A percentile compares a stretch with the other conserved stretches of the same genome.
phyloP scores from a whole-genome alignment of 495 filamentous ascomycete genomes.

The Annulohypoxylon maeteangense region DNA sequence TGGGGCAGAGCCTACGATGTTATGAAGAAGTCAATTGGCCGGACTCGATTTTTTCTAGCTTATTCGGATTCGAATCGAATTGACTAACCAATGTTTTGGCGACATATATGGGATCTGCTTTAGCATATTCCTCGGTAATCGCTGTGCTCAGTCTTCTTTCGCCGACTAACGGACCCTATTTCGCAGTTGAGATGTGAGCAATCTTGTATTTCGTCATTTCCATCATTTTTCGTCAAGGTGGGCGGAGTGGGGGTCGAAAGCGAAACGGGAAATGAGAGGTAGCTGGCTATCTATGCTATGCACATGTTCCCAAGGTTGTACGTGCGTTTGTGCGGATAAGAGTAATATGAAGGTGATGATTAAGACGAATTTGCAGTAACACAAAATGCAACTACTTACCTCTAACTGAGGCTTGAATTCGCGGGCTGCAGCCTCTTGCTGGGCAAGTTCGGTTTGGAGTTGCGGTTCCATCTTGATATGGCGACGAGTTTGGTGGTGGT shows the following conservation, averaged over 20 bases:
- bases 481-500: constrained; percentile 29
- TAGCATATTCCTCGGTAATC: constrained; percentile 88
- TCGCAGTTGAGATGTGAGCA: constrained; percentile 42
- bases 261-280: neutral
- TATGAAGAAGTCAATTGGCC: constrained; percentile 32
- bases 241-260: neutral
- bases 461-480: constrained; percentile 55
- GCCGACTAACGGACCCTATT: constrained; percentile 84
- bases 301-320: constrained; percentile 4
- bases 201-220: neutral
- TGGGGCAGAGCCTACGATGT: constrained; percentile 74
- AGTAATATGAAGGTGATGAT: neutral
- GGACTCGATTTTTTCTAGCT: neutral
- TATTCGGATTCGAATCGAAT: constrained; percentile 8
- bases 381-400: constrained; percentile 57
- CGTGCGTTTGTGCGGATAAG: neutral
- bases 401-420: constrained; percentile 74
- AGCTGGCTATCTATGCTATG: too few relatives aligned
- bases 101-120: constrained; percentile 85
- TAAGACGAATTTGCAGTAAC: neutral
- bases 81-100: constrained; percentile 83
- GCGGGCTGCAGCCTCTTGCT: constrained; percentile 65
- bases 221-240: neutral
- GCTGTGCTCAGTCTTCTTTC: constrained; percentile 77
- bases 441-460: constrained; percentile 55